A percentile compares a stretch with the other conserved stretches of the same genome.
These are phyloP conservation scores for Leucoagaricus sp. DNA, from an alignment of 1,284 basidiomycete species.

Conservation along the genomic window DNA sequence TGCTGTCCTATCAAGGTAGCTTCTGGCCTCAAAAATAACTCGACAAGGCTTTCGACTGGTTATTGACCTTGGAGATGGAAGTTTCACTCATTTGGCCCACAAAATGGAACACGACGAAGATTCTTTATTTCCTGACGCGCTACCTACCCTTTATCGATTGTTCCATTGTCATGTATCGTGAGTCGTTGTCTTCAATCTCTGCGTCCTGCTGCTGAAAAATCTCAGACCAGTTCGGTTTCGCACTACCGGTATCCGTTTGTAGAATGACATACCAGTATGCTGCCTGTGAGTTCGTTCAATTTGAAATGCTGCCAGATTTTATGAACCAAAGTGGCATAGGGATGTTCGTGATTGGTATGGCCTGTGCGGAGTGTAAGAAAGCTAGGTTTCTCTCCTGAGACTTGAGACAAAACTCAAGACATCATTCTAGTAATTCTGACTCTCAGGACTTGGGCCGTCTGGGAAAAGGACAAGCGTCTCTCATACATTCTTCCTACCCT, in stretches of 20 bases:
- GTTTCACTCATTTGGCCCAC: constrained; percentile 7
- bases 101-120: constrained; percentile 11
- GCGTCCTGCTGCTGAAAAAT: neutral
- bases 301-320: neutral
- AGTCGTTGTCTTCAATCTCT: neutral
- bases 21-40: neutral
- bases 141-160: constrained; percentile 15
- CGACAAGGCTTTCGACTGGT: constrained; percentile 10
- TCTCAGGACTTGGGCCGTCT: constrained; percentile 16
- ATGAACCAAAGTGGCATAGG: neutral
- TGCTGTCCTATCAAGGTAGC: neutral
- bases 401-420: neutral
- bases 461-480: constrained; percentile 13
- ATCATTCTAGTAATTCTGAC: constrained; percentile 13
- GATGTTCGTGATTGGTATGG: constrained; percentile 14
- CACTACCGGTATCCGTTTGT: neutral
- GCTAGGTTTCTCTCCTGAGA: neutral
- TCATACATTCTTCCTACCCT: constrained; percentile 3
- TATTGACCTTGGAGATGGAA: constrained; percentile 14
- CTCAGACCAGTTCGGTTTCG: constrained; percentile 12
- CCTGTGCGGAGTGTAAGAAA: constrained; percentile 9
- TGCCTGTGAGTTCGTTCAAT: constrained; percentile 2
- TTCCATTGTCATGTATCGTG: constrained; percentile 14
- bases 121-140: constrained; percentile 9
- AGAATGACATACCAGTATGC: constrained; percentile 5